These are phyloP conservation scores for Cryphonectria parasitica DNA, from an alignment of 2,329 filamentous ascomycete species.

Conservation along the genomic window DNA sequence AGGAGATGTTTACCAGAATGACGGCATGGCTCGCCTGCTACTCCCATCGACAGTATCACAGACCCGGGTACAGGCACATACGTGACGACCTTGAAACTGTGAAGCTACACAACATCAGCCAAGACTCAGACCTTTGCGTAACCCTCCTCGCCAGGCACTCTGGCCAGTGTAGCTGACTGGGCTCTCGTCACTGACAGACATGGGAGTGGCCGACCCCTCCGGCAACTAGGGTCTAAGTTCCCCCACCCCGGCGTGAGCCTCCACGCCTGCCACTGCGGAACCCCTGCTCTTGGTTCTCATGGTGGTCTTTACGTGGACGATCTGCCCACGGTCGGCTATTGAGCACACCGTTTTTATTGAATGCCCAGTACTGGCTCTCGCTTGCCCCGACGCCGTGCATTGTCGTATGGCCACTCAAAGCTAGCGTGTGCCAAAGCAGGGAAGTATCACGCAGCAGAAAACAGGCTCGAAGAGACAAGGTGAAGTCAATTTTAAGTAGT, in stretches of 20 bases:
- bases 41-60: slow-evolving; percentile 22
- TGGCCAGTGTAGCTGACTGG: slow-evolving; percentile 3
- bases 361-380: slow-evolving; percentile 6
- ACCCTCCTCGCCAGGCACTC: slow-evolving; percentile 15
- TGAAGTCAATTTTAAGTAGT: slow-evolving; percentile 30
- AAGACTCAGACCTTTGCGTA: slow-evolving; percentile 17
- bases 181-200: background rate
- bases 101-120: slow-evolving; percentile 27
- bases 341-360: slow-evolving; percentile 11
- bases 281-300: background rate
- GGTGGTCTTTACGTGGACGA: slow-evolving; percentile 22
- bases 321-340: slow-evolving; percentile 1
- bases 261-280: background rate
- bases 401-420: slow-evolving; percentile 1
- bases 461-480: slow-evolving; percentile 25
- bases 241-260: background rate
- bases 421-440: slow-evolving; percentile 27
- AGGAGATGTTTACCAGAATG: slow-evolving; percentile 19
- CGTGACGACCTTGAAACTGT: slow-evolving; percentile 29
- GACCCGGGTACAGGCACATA: slow-evolving; percentile 27
- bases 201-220: background rate
- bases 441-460: slow-evolving; percentile 17
- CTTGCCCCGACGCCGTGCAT: slow-evolving; percentile 2
- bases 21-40: slow-evolving; percentile 25
- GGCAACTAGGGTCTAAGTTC: slow-evolving; percentile 2